Base-by-base conservation (phyloP, 2,329 filamentous ascomycete species). In the Penicillium vulpinum region DNA sequence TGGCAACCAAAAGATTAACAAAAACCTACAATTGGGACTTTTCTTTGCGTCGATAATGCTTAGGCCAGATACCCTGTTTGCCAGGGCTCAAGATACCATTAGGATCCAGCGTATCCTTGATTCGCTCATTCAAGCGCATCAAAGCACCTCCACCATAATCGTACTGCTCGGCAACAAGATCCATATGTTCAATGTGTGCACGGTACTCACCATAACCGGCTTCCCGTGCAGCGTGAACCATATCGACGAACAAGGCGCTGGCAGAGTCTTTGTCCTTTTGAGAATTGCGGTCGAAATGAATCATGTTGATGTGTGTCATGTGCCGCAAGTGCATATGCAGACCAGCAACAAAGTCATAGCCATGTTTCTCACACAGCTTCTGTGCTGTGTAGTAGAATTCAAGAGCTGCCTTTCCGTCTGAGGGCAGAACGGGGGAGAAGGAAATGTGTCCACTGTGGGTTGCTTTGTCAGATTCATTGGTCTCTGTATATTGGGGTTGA, bases 151-250 rank as follows among this genome's bases (percentile, higher is more conserved):
- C 51, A 22, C 58, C 58, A 51, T 44, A 62, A 13, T 60, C 46
- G 41, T 62, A 60, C 9, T 55, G 57, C 4, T 43, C 51, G 16
- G 60, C 60, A 41, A 64, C 59, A 18, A 61, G 55, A 59, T 64
- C 63, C 62, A 63, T 64, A 29, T 60, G 60, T 1, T 59, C 58
- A 18, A 66, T 46, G 36, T 66, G 64, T 2, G 64, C 61, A 3
- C 64, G 55, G 28, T 66, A 66, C 40, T 65, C 62, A 8, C 64
- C 60, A 29, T 64, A 66, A 9, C 63, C 51, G 2, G 6, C 13
- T 16, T 43, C 8, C 3, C 40, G 22, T 16, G 40, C 40, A 28
- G 40, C 13, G 6, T 8, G 13, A 43, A 43, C 40, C 22, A 43
- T 16, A 43, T 43, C 40, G 15, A 43, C 40, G 7, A 43, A 43